Evolutionary conservation across 768 basidiomycete species (phyloP), one percentile per base, ranked within the genome.

Genomic region (Infundibulicybe gibba): DNA sequence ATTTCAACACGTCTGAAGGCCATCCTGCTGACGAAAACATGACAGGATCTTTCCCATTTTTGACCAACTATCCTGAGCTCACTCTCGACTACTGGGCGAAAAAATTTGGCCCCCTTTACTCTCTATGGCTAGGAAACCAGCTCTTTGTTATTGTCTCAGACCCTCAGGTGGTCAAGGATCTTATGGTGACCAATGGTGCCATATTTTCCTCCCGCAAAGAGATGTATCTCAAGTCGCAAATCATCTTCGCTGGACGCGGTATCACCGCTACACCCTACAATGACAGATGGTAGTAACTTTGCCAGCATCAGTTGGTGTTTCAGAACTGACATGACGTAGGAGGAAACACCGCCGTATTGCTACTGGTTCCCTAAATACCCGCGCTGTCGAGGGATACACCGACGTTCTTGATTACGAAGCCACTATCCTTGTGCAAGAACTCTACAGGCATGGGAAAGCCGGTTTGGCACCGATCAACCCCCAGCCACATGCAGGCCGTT

Each of bases 301-400:
- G 43, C 30, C 12, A 2, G 20, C 16, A 19, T 32, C 1, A 9
- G 30, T 41, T 30, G 16, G 20, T n/a, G 25, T 4, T 32, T 45
- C 20, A 10, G 14, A 38, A 10, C 25, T 14, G 33, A 48, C 40
- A 12, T 49, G 20, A n/a, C 17, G 61, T 43, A 56, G 74, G 74
- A 57, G 70, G 44, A 65, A 68, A 35, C 72, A 76, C 41, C 68
- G 74, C 15, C 63, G 63, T 9, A 64, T 76, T 30, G 68, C 71
- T 0, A 58, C 51, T 9, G 53, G 51, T n/a, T 50, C 64, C 25
- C 61, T 76, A 15, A 61, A 59, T 5, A 54, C 59, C 13, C 59
- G 59, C 6, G 66, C 72, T 1, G 59, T 75, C 8, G 57, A 67
- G 6, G 55, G 54, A 1, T 71, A 71, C 43, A 55, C 60, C 5